phyloP scores from a whole-genome alignment of 805 yeast species.

The Henningerozyma blattae region DNA sequence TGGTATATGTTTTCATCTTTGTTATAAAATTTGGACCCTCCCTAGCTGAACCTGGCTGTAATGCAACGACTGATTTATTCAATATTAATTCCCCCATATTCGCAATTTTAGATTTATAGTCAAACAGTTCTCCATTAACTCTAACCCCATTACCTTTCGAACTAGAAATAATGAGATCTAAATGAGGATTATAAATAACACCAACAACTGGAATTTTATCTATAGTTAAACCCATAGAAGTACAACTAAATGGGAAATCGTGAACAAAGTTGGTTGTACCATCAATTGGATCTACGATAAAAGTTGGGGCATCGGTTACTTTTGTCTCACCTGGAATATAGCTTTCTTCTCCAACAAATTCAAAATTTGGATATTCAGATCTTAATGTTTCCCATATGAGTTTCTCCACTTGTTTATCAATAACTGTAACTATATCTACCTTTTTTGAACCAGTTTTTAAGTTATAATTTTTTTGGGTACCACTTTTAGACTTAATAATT shows the following conservation, averaged over 20 bases:
- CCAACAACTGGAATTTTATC: slow-evolving; percentile 43
- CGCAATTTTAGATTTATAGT: slow-evolving; percentile 55
- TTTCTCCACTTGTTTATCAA: slow-evolving; percentile 45
- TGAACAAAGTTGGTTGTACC: slow-evolving; percentile 55
- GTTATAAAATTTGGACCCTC: slow-evolving; percentile 85
- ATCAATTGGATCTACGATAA: slow-evolving; percentile 50
- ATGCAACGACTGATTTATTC: slow-evolving; percentile 76
- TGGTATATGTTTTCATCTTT: slow-evolving; percentile 67
- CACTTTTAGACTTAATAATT: slow-evolving; percentile 37
- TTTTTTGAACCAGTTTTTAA: slow-evolving; percentile 25
- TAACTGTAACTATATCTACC: slow-evolving; percentile 55
- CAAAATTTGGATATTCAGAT: slow-evolving; percentile 33
- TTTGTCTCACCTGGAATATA: slow-evolving; percentile 35
- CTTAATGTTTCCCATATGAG: slow-evolving; percentile 24
- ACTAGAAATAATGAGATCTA: slow-evolving; percentile 39
- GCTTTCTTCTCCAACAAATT: slow-evolving; percentile 52
- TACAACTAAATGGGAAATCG: slow-evolving; percentile 49
- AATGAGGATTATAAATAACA: slow-evolving; percentile 50
- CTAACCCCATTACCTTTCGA: slow-evolving; percentile 44
- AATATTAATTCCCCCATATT: slow-evolving; percentile 77
- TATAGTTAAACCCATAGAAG: slow-evolving; percentile 47
- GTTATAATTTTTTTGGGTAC: slow-evolving; percentile 26
- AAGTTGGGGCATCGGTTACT: slow-evolving; percentile 41
- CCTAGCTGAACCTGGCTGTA: slow-evolving; percentile 78
- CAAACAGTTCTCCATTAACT: slow-evolving; percentile 33